Evolutionary conservation across 176 grass and related monocot genomes (phyloP).

Genomic region (Oryza punctata): DNA sequence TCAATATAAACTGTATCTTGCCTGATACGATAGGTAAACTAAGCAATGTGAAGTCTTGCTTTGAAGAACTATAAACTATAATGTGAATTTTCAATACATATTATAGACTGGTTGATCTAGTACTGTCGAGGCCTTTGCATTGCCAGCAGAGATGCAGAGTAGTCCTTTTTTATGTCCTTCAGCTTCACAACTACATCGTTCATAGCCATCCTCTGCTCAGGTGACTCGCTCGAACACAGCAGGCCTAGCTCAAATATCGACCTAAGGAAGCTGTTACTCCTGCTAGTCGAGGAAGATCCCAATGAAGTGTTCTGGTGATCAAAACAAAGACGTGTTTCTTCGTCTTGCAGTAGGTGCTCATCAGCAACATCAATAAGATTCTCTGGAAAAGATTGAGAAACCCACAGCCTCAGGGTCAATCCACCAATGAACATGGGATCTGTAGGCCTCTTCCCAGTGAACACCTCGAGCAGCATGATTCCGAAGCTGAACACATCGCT

Average conservation of each 20-base stretch:
- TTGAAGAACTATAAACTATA: too few species aligned
- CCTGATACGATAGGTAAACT: too few species aligned
- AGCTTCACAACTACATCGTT: neutral
- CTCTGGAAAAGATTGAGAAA: neutral
- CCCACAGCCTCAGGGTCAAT: constrained; percentile 29
- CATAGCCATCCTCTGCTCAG: neutral
- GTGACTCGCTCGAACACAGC: neutral
- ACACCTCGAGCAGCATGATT: constrained; percentile 37
- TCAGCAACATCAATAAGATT: neutral
- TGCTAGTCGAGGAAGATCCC: neutral
- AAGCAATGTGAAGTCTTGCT: too few species aligned
- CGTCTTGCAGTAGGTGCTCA: neutral
- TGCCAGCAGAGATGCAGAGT: neutral
- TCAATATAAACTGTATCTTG: too few species aligned
- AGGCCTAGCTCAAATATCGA: constrained; percentile 12
- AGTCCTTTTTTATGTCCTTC: neutral
- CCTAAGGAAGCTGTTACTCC: neutral
- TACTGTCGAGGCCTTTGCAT: neutral
- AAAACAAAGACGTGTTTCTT: neutral
- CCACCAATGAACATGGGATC: constrained; percentile 18
- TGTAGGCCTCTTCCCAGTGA: constrained; percentile 33
- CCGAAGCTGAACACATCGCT: constrained; percentile 47
- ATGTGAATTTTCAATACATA: too few species aligned
- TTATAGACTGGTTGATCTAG: too few species aligned
- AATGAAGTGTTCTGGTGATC: neutral